Evolutionary conservation across 495 filamentous ascomycete genomes (phyloP).

Genomic region (Aspergillus bertholletiae): DNA sequence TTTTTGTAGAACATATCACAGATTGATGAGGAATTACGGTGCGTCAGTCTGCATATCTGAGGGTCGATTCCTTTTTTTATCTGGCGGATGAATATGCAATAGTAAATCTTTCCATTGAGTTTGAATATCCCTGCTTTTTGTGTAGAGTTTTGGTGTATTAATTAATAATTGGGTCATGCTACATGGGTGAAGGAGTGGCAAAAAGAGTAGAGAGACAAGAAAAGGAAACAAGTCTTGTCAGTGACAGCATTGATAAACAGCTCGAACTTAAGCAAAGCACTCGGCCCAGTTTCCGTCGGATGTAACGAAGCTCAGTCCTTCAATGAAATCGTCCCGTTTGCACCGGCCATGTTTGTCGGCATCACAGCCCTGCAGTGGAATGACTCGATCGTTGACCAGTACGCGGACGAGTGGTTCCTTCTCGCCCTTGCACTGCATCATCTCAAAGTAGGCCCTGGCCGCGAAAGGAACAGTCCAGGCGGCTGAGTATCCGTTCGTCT

Average conservation of each 20-base stretch:
- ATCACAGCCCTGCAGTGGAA: constrained; percentile 63
- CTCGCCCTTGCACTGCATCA: constrained; percentile 61
- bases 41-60: too few species aligned
- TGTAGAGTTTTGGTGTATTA: too few species aligned
- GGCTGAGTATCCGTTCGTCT: constrained; percentile 59
- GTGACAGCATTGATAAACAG: not conserved
- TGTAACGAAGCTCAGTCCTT: constrained; percentile 67
- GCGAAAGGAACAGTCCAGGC: constrained; percentile 79
- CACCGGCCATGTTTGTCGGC: constrained; percentile 68
- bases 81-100: too few species aligned
- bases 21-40: too few species aligned
- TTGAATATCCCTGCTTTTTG: too few species aligned
- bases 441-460: constrained; percentile 75
- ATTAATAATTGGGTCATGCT: too few species aligned
- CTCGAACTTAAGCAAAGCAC: constrained; percentile 52
- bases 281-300: constrained; percentile 65
- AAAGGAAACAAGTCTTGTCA: too few species aligned
- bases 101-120: too few species aligned
- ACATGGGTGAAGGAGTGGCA: too few species aligned
- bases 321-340: constrained; percentile 58
- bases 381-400: constrained; percentile 77
- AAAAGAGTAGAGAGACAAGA: too few species aligned
- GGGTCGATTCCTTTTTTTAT: too few species aligned
- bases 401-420: constrained; percentile 65
- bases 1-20: too few species aligned